Evolutionary conservation across 2,329 filamentous ascomycete genomes (phyloP).

Genomic region (Ophiocordyceps sinensis): DNA sequence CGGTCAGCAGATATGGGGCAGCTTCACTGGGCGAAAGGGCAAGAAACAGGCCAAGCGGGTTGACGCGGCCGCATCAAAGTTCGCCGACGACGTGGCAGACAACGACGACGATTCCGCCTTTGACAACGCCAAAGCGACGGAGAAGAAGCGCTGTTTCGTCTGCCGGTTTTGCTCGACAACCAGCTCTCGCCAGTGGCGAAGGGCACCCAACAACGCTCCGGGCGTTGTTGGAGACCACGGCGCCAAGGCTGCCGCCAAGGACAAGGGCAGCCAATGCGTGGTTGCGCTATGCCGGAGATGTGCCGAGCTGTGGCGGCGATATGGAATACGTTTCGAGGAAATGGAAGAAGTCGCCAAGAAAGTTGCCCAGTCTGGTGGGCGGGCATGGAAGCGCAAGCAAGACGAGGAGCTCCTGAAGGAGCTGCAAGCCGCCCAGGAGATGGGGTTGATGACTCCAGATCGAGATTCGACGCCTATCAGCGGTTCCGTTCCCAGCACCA

Average conservation of each 20-base stretch:
- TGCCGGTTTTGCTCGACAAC: conserved; percentile 87
- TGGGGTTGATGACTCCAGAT: conserved; percentile 28
- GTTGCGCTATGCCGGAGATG: conserved; percentile 82
- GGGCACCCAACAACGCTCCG: conserved; percentile 65
- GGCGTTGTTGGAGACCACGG: conserved; percentile 53
- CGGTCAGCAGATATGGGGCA: conserved; percentile 81
- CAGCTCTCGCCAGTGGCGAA: conserved; percentile 76
- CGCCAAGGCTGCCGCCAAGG: conserved; percentile 47
- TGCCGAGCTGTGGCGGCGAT: conserved; percentile 86
- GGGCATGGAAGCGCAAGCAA: conserved; percentile 74
- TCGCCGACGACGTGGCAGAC: conserved; percentile 86
- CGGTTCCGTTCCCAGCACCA: conserved; percentile 13
- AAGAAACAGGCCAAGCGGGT: conserved; percentile 73
- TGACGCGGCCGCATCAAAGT: conserved; percentile 56
- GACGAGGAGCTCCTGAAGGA: conserved; percentile 84
- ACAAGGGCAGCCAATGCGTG: conserved; percentile 61
- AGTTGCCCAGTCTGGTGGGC: conserved; percentile 62
- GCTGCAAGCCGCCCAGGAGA: conserved; percentile 49
- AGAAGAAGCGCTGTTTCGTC: conserved; percentile 69
- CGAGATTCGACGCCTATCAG: conserved; percentile 23
- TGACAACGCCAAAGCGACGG: conserved; percentile 68
- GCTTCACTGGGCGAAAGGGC: conserved; percentile 72
- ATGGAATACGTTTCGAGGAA: conserved; percentile 91
- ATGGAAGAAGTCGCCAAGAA: conserved; percentile 85
- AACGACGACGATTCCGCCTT: conserved; percentile 92